Evolutionary conservation across 78 protist genomes (phyloP).

Genomic region (Andalucia godoyi): DNA sequence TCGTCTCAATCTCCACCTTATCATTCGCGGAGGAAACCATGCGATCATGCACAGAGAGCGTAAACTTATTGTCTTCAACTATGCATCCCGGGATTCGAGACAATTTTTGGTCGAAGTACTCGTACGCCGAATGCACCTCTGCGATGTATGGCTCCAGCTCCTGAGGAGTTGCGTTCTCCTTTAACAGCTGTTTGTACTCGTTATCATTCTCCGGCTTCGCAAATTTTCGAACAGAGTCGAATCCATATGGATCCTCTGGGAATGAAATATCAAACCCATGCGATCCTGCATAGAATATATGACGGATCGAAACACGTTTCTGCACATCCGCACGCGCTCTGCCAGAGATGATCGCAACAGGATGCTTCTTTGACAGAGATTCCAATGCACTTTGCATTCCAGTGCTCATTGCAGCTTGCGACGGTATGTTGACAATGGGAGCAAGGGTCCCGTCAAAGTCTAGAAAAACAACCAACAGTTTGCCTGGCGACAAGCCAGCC

Average conservation of each 20-base stretch:
- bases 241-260: not conserved
- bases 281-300: not conserved
- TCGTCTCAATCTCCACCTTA: not conserved
- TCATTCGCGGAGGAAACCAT: not conserved
- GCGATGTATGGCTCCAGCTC: too few species aligned
- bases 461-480: not conserved
- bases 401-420: not conserved
- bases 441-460: constrained; percentile 1
- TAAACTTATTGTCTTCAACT: not conserved
- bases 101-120: too few species aligned
- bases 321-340: not conserved
- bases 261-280: not conserved
- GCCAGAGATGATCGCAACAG: not conserved
- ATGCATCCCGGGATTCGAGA: not conserved
- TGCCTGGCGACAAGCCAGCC: too few species aligned
- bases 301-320: not conserved
- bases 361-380: not conserved
- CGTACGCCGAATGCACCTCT: too few species aligned
- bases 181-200: not conserved
- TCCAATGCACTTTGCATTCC: not conserved
- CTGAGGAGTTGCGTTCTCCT: too few species aligned
- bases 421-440: not conserved
- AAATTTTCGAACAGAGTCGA: not conserved
- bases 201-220: not conserved
- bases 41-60: not conserved